These are phyloP conservation scores for Xylaria sp. DNA, from an alignment of 2,329 filamentous ascomycete genomes.

Conservation along the genomic window DNA sequence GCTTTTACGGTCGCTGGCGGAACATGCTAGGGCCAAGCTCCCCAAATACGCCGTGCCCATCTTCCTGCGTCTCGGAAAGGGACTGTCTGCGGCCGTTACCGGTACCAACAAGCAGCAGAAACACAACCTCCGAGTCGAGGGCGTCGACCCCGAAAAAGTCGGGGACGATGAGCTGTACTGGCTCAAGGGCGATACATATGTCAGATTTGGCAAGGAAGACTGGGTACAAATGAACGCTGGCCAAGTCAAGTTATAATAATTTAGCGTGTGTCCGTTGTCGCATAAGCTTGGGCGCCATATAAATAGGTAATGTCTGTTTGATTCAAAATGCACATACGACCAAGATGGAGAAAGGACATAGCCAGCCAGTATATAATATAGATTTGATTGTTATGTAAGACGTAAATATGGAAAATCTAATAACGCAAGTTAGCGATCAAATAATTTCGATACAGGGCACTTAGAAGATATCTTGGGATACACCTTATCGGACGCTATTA, in stretches of 20 bases:
- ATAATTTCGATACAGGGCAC: too few species aligned
- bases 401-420: not conserved
- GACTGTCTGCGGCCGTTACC: conserved; percentile 70
- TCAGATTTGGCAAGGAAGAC: conserved; percentile 71
- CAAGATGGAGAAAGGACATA: not conserved
- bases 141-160: conserved; percentile 72
- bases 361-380: not conserved
- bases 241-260: conserved; percentile 71
- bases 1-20: conserved; percentile 67
- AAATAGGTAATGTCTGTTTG: not conserved
- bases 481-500: too few species aligned
- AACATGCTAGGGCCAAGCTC: conserved; percentile 65
- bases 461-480: too few species aligned
- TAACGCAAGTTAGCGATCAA: too few species aligned
- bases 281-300: not conserved
- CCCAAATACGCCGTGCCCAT: conserved; percentile 81
- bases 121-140: conserved; percentile 73
- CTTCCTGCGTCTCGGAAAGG: conserved; percentile 75
- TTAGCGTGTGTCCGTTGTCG: not conserved
- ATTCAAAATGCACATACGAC: not conserved
- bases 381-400: not conserved
- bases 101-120: conserved; percentile 94
- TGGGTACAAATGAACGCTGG: conserved; percentile 76
- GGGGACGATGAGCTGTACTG: conserved; percentile 66
- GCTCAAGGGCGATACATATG: conserved; percentile 73